Evolutionary conservation across 805 yeast genomes (phyloP).

Genomic region (Komagataella pastoris): DNA sequence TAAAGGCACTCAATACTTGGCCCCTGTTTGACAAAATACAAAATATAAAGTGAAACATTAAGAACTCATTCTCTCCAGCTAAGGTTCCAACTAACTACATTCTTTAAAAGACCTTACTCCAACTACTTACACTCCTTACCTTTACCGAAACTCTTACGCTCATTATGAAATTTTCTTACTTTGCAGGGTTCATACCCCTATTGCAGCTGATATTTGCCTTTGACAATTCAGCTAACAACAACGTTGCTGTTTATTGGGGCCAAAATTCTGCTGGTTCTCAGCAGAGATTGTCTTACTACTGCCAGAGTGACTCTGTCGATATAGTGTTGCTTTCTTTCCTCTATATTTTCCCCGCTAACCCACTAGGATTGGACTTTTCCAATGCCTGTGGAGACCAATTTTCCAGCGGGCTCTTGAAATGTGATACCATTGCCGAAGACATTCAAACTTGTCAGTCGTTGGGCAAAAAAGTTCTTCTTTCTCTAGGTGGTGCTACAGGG

Average conservation of each 20-base stretch:
- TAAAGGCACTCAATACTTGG: background rate
- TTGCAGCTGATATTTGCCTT: constrained; percentile 10
- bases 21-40: background rate
- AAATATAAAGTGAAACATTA: background rate
- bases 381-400: constrained; percentile 26
- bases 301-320: constrained; percentile 58
- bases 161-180: background rate
- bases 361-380: constrained; percentile 43
- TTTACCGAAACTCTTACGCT: background rate
- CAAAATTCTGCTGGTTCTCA: constrained; percentile 55
- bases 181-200: background rate
- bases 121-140: background rate
- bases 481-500: constrained; percentile 66
- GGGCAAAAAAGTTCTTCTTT: constrained; percentile 71
- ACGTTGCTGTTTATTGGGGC: constrained; percentile 84
- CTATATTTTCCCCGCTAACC: constrained; percentile 36
- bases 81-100: background rate
- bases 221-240: constrained; percentile 27
- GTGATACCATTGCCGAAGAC: constrained; percentile 38
- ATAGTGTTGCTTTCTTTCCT: constrained; percentile 63
- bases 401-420: constrained; percentile 26
- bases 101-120: background rate
- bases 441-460: constrained; percentile 60
- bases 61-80: background rate
- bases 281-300: constrained; percentile 37